Percentiles rank a stretch among this genome's conserved stretches.
phyloP scores from a whole-genome alignment of 164 flowering plant genomes.

The Aristolochia californica region DNA sequence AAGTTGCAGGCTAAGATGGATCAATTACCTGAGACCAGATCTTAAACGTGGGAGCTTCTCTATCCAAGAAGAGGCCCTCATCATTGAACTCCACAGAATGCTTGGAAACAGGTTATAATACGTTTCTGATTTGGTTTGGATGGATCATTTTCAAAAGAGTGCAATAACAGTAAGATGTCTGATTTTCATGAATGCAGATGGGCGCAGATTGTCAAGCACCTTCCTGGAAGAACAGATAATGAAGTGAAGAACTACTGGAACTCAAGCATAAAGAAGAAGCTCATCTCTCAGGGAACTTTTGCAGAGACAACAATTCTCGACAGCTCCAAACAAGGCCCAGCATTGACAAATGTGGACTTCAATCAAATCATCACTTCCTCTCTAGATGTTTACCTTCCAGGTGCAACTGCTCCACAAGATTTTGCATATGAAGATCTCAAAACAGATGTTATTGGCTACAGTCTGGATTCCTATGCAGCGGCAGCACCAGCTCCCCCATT shows the following conservation, averaged over 20 bases:
- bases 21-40: constrained; percentile 81
- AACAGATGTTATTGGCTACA: constrained; percentile 6
- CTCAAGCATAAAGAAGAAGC: constrained; percentile 79
- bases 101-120: constrained; percentile 66
- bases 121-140: too few relatives aligned
- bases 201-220: constrained; percentile 85
- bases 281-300: constrained; percentile 26
- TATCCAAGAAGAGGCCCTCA: constrained; percentile 64
- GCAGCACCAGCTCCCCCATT: constrained; percentile 1
- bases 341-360: constrained; percentile 20
- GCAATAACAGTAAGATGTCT: neutral
- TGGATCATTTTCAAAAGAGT: neutral
- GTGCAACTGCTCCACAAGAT: constrained; percentile 12
- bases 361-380: constrained; percentile 15
- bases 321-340: constrained; percentile 15
- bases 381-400: constrained; percentile 16
- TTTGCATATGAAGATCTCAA: constrained; percentile 13
- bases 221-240: constrained; percentile 92
- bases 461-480: constrained; percentile 8
- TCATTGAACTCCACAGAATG: constrained; percentile 71
- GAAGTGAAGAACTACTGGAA: constrained; percentile 96
- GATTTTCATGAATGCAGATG: constrained; percentile 38
- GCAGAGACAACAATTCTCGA: constrained; percentile 8
- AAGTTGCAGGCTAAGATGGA: constrained; percentile 89
- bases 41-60: constrained; percentile 81